These are phyloP conservation scores for Stenocarpella maydis DNA, from an alignment of 2,329 filamentous ascomycete species.

Conservation along the genomic window DNA sequence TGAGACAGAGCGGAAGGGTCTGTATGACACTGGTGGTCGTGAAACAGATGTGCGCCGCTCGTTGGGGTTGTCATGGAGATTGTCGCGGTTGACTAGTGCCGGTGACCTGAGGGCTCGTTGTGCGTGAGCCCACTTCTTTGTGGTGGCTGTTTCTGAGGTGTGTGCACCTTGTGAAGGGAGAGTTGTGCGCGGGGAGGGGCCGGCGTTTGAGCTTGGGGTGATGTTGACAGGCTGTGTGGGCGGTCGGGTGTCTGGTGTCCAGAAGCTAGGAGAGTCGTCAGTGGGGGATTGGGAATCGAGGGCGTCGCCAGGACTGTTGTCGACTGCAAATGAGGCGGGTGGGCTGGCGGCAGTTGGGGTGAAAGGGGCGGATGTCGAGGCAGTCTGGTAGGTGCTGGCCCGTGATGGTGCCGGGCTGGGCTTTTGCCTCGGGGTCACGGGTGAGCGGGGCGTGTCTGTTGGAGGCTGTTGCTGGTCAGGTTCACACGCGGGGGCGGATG, in stretches of 20 bases:
- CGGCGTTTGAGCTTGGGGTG: slow-evolving; percentile 26
- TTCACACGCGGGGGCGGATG: slow-evolving; percentile 17
- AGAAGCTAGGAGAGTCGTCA: slow-evolving; percentile 29
- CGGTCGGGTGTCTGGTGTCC: slow-evolving; percentile 31
- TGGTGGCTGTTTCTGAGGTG: slow-evolving; percentile 43
- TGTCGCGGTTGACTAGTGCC: slow-evolving; percentile 42
- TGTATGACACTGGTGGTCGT: slow-evolving; percentile 62
- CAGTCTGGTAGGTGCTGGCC: slow-evolving; percentile 49
- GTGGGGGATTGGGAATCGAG: slow-evolving; percentile 36
- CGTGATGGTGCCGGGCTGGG: slow-evolving; percentile 44
- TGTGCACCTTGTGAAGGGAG: slow-evolving; percentile 40
- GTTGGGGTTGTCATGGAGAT: slow-evolving; percentile 38
- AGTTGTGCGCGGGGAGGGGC: slow-evolving; percentile 37
- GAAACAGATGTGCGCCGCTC: slow-evolving; percentile 46
- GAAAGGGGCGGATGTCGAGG: slow-evolving; percentile 38
- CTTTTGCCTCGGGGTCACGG: slow-evolving; percentile 37
- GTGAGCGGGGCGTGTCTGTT: slow-evolving; percentile 28
- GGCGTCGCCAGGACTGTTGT: slow-evolving; percentile 36
- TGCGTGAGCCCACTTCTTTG: slow-evolving; percentile 49
- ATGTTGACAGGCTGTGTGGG: slow-evolving; percentile 41
- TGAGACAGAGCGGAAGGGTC: slow-evolving; percentile 47
- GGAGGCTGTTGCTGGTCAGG: slow-evolving; percentile 36
- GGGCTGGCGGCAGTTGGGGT: slow-evolving; percentile 43
- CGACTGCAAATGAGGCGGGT: slow-evolving; percentile 50
- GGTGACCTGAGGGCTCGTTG: slow-evolving; percentile 58